These are phyloP conservation scores for Aeschynomene evenia DNA, from an alignment of 306 rosid species.

Conservation along the genomic window DNA sequence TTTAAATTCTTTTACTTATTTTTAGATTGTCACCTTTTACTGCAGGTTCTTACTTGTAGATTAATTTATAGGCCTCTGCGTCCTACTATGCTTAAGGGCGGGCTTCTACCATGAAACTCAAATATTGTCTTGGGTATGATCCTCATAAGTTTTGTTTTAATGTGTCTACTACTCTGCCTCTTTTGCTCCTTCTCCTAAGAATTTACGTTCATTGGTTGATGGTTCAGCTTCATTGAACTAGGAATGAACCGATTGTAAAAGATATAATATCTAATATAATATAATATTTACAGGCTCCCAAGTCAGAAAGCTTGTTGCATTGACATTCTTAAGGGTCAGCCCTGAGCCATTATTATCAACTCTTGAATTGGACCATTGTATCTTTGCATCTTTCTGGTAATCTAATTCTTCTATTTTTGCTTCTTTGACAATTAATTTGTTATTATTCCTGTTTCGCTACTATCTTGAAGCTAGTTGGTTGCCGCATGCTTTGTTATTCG, in stretches of 20 bases:
- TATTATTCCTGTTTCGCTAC: too few relatives aligned
- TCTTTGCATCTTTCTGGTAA: too few relatives aligned
- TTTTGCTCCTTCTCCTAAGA: neutral
- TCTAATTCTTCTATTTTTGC: too few relatives aligned
- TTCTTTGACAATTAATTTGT: too few relatives aligned
- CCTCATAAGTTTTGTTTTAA: conserved; percentile 13
- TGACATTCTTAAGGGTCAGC: too few relatives aligned
- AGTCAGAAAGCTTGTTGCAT: too few relatives aligned
- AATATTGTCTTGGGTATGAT: conserved; percentile 88
- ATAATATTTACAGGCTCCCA: too few relatives aligned
- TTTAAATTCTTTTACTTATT: neutral
- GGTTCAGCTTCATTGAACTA: neutral
- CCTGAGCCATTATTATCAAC: too few relatives aligned
- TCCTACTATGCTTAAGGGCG: conserved; percentile 90
- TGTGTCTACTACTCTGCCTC: conserved; percentile 23
- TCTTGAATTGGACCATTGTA: too few relatives aligned
- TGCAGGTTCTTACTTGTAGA: conserved; percentile 97
- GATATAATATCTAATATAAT: too few relatives aligned
- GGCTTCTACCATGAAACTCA: conserved; percentile 97
- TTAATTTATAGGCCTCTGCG: conserved; percentile 97
- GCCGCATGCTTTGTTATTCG: too few relatives aligned
- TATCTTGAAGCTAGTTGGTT: too few relatives aligned
- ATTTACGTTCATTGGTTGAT: neutral
- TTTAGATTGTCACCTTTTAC: conserved; percentile 32
- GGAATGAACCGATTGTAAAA: neutral